Base-by-base conservation (phyloP, 2,329 filamentous ascomycete species). In the Knufia petricola region DNA sequence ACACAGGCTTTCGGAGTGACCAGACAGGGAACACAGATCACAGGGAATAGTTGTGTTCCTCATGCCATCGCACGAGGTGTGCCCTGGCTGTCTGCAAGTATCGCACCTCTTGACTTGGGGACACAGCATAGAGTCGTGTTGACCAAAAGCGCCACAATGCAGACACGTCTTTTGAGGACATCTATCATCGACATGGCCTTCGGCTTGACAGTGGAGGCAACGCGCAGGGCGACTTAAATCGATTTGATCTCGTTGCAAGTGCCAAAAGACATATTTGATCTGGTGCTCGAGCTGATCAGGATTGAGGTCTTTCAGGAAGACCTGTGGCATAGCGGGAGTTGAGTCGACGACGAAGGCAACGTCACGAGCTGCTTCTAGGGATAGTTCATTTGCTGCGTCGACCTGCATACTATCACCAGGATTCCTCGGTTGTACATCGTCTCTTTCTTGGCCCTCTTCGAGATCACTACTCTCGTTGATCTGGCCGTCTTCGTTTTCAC, bases 81-180 rank as follows among this genome's bases (percentile, higher is more conserved):
- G 84, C 8, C 82, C 83, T 37, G 75, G 67, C 61, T 82, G 76
- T 41, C 70, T 73, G 63, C 84, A 87, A 59, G 78, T 79, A 42
- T 64, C 59, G 55, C 69, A 72, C 53, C 68, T 59, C 50, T 62
- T 58, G 60, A 67, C 66, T 20, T 59, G 55, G 15, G 69, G 66
- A 48, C 69, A 72, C 31, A 64, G 60, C 26, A 56, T 60, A 48
- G 62, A 65, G 49, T 65, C 59, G 51, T 72, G 71, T 31, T 63
- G 30, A 49, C 64, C 62, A 62, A 66, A 66, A 8, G 62, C 59
- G 30, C 64, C 61, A 52, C 71, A 74, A 54, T 72, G 65, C 24
- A 61, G 53, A 54, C 70, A 73, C 59, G 67, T 50, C 41, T 66
- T 67, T 28, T 60, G 59, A 3, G 69, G 68, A 55, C 71, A 74